Percentiles rank a stretch among this genome's conserved stretches.
phyloP scores from a whole-genome alignment of 2,329 filamentous ascomycete genomes.

The Colletotrichum abscissum region DNA sequence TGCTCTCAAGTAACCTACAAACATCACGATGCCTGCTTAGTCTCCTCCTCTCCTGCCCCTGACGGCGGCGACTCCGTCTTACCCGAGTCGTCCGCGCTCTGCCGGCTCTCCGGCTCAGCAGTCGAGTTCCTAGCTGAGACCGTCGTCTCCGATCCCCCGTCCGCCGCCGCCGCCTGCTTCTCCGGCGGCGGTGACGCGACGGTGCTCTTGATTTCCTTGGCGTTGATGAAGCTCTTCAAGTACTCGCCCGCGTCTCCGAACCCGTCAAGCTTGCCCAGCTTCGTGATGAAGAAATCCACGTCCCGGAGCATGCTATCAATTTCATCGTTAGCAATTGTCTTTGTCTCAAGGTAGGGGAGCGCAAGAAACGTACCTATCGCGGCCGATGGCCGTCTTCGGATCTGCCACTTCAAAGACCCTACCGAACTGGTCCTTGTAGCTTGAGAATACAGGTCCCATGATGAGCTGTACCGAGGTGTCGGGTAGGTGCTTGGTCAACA shows the following conservation, averaged over 20 bases:
- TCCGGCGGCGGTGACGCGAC: constrained; percentile 36
- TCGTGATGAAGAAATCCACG: constrained; percentile 76
- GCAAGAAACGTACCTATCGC: constrained; percentile 71
- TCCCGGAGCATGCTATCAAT: constrained; percentile 77
- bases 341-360: background rate
- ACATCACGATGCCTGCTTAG: constrained; percentile 29
- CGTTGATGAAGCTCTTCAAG: constrained; percentile 72
- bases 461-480: constrained; percentile 83
- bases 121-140: constrained; percentile 18
- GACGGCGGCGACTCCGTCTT: constrained; percentile 27
- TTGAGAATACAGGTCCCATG: constrained; percentile 86
- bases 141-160: constrained; percentile 26
- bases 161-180: constrained; percentile 4
- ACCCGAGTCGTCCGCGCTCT: constrained; percentile 20
- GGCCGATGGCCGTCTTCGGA: constrained; percentile 74
- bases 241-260: constrained; percentile 79
- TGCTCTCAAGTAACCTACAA: background rate
- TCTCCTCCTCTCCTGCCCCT: constrained; percentile 23
- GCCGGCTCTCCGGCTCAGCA: constrained; percentile 22
- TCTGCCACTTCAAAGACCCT: constrained; percentile 74
- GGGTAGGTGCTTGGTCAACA: constrained; percentile 83
- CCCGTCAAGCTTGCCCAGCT: constrained; percentile 82
- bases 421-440: constrained; percentile 83
- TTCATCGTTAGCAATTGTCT: constrained; percentile 2
- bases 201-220: constrained; percentile 60